Conservation (phyloP, 306 rosid species). For the Abrus pulchellus region DNA sequence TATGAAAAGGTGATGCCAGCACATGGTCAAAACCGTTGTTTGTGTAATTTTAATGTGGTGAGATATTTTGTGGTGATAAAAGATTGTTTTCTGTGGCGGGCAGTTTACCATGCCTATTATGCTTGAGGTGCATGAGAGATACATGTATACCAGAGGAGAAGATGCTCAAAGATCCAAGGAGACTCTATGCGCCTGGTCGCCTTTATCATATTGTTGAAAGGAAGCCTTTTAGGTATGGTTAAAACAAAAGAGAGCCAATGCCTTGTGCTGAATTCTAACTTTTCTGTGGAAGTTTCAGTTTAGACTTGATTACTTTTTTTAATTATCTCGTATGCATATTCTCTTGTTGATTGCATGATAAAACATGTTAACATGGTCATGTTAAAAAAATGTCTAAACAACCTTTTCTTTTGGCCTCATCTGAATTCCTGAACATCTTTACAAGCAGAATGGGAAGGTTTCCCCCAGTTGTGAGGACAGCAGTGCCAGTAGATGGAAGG, state of each 20-base stretch:
- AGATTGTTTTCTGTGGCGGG: slow-evolving; percentile 40
- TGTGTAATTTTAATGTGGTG: slow-evolving; percentile 7
- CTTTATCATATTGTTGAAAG: slow-evolving; percentile 97
- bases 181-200: slow-evolving; percentile 96
- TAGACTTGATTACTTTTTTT: not conserved
- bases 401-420: slow-evolving; percentile 25
- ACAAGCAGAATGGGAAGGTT: slow-evolving; percentile 79
- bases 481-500: slow-evolving; percentile 96
- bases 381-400: not conserved
- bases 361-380: slow-evolving; percentile 7
- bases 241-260: slow-evolving; percentile 19
- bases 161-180: slow-evolving; percentile 94
- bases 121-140: slow-evolving; percentile 85
- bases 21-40: not conserved
- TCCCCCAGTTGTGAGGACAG: slow-evolving; percentile 90
- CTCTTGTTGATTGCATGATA: slow-evolving; percentile 27
- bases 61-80: slow-evolving; percentile 21
- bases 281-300: not conserved
- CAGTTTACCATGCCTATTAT: slow-evolving; percentile 91
- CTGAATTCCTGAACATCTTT: slow-evolving; percentile 21
- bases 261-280: slow-evolving; percentile 16
- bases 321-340: slow-evolving; percentile 12
- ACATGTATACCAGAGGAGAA: slow-evolving; percentile 86
- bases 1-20: slow-evolving; percentile 11
- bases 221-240: slow-evolving; percentile 79